Evolutionary conservation across 176 grass and related monocot genomes (phyloP).

Genomic region (Echinochloa phyllopogon): DNA sequence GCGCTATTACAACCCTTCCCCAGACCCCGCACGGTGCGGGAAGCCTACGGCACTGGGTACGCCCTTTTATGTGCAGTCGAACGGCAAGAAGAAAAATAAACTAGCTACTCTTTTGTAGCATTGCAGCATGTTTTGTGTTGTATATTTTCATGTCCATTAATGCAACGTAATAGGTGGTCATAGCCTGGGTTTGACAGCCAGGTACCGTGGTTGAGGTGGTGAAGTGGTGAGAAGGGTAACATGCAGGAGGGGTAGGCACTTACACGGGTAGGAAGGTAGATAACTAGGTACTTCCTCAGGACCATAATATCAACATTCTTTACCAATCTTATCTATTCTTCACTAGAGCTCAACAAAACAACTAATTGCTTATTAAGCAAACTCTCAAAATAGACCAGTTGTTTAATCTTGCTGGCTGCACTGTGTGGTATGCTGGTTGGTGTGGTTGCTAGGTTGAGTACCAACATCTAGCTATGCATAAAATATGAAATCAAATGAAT

Average conservation of each 20-base stretch:
- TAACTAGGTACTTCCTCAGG: not conserved
- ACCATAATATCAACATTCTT: not conserved
- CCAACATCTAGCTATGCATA: too few species aligned
- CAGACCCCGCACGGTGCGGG: too few species aligned
- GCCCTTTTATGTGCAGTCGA: not conserved
- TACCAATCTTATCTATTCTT: not conserved
- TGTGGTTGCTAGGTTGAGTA: not conserved
- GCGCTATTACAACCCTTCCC: too few species aligned
- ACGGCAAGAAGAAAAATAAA: not conserved
- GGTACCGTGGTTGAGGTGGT: not conserved
- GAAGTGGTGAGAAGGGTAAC: not conserved
- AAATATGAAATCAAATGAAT: not conserved
- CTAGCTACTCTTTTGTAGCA: not conserved
- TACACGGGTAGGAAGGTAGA: not conserved
- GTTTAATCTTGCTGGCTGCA: not conserved
- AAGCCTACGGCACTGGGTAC: too few species aligned
- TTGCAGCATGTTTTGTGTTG: not conserved
- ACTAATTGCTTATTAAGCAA: not conserved
- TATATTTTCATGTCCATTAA: not conserved
- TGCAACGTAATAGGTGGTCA: not conserved
- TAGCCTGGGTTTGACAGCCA: not conserved
- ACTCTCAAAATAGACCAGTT: not conserved
- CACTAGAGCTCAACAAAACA: not conserved
- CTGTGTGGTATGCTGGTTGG: not conserved
- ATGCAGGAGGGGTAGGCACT: not conserved